Evolutionary conservation across 2,329 filamentous ascomycete genomes (phyloP), one percentile per base, ranked within the genome.

Genomic region (Cyanodermella asteris): DNA sequence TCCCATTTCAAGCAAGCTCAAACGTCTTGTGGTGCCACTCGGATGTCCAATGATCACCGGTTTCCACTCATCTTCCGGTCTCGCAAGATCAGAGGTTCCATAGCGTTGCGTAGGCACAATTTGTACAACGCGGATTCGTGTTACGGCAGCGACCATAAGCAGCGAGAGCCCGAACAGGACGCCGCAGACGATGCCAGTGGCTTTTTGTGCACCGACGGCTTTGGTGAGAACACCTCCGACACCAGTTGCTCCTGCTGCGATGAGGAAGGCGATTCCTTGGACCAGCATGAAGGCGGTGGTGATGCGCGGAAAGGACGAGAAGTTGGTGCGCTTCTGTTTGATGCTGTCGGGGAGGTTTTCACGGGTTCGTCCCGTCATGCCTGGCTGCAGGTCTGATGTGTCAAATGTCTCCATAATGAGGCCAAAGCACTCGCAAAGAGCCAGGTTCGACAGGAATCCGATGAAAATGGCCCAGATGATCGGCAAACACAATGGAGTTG

Each of bases 401-500:
- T 82, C 76, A 43, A 72, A 82, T 0, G 69, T 71, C 40, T 81
- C 74, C 74, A 82, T 81, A 41, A 81, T 61, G 16, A 82, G 50
- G 1, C 74, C 72, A 34, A 72, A 65, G 44, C 74, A 80, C 45
- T 82, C 75, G 3, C 74, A 64, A 22, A 78, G 68, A 2, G 72
- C 74, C 7, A 84, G 59, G 25, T 68, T 71, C 2, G 70, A 72
- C 5, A 80, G 50, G 36, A 77, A 77, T 1, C 72, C 73, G 9
- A 80, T 60, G 4, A 66, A 42, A 1, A 59, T 62, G 0, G 72
- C 69, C 35, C 80, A 68, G 3, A 71, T 41, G 4, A 69, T 67
- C 3, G 74, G 75, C 1, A 71, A 50, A n/a, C 59, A 58, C 28
- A 65, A 59, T 26, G 61, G 64, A 13, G 68, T 46, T 2, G 61